These are phyloP conservation scores for Blastocystis sp. DNA, from an alignment of 352 stramenopile species.

Conservation along the genomic window DNA sequence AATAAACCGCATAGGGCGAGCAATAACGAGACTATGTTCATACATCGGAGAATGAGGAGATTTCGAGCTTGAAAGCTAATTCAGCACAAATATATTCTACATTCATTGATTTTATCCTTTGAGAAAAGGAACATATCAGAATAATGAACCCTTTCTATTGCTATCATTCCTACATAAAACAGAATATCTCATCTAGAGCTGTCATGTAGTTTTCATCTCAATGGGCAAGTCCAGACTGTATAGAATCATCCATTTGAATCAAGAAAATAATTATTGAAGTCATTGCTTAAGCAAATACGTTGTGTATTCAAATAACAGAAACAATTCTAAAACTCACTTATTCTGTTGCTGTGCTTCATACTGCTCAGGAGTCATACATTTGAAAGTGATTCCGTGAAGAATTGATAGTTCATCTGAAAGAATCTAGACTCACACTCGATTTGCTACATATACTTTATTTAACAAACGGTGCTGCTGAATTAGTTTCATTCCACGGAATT, in stretches of 20 bases:
- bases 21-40: neutral
- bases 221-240: no score
- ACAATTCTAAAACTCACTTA: neutral
- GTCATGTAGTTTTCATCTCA: no score
- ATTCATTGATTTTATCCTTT: neutral
- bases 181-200: no score
- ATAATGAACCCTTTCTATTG: no score
- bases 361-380: slow-evolving; percentile 49
- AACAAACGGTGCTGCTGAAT: slow-evolving; percentile 41
- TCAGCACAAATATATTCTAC: neutral
- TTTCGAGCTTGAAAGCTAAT: neutral
- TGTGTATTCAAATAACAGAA: neutral
- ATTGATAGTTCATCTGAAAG: slow-evolving; percentile 30
- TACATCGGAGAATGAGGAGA: neutral
- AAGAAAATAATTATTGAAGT: no score
- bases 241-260: no score
- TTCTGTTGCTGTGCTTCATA: slow-evolving; percentile 32
- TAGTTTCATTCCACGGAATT: slow-evolving; percentile 56
- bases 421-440: neutral
- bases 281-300: no score
- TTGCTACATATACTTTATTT: neutral
- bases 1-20: neutral
- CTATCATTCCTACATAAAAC: no score
- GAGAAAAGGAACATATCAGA: neutral
- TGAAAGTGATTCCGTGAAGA: slow-evolving; percentile 57